Evolutionary conservation across 441 rosid genomes (phyloP).

Genomic region (Arabidopsis lyrata): DNA sequence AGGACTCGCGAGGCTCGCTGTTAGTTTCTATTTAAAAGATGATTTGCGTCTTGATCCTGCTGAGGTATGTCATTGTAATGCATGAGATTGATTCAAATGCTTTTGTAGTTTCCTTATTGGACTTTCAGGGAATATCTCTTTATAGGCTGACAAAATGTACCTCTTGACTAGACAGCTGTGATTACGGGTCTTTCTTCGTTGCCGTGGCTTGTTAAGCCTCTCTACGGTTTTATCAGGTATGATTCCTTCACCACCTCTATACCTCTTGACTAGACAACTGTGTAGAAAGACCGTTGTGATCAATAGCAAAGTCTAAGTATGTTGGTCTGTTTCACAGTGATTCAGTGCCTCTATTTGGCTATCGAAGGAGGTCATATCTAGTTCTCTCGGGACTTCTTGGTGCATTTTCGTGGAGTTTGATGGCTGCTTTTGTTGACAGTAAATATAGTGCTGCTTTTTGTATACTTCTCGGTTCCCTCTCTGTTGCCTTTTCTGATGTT

Average conservation of each 20-base stretch:
- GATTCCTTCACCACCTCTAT: constrained; percentile 28
- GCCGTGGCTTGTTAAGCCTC: constrained; percentile 97
- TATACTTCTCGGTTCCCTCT: constrained; percentile 93
- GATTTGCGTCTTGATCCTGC: constrained; percentile 98
- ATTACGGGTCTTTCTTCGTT: constrained; percentile 89
- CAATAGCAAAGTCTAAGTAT: constrained; percentile 24
- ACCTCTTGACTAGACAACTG: no score
- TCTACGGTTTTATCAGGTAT: constrained; percentile 94
- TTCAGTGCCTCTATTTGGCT: constrained; percentile 90
- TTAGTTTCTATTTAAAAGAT: constrained; percentile 91
- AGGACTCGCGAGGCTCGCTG: constrained; percentile 93
- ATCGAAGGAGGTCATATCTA: constrained; percentile 94
- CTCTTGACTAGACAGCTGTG: constrained; percentile 92
- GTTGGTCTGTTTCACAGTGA: constrained; percentile 61
- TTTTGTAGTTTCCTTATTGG: constrained; percentile 7
- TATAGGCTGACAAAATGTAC: constrained; percentile 55
- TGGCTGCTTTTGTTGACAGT: constrained; percentile 89
- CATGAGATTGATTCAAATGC: constrained; percentile 8
- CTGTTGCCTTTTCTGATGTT: constrained; percentile 98
- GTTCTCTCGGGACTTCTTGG: constrained; percentile 97
- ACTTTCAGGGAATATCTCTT: constrained; percentile 15
- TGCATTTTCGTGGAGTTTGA: constrained; percentile 93
- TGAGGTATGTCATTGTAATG: constrained; percentile 65
- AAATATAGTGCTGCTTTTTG: constrained; percentile 84
- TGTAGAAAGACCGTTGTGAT: neutral